Percentiles rank a stretch among this genome's conserved stretches.
These are phyloP conservation scores for Fusarium subtropicale DNA, from an alignment of 2,329 filamentous ascomycete genomes.

Conservation along the genomic window DNA sequence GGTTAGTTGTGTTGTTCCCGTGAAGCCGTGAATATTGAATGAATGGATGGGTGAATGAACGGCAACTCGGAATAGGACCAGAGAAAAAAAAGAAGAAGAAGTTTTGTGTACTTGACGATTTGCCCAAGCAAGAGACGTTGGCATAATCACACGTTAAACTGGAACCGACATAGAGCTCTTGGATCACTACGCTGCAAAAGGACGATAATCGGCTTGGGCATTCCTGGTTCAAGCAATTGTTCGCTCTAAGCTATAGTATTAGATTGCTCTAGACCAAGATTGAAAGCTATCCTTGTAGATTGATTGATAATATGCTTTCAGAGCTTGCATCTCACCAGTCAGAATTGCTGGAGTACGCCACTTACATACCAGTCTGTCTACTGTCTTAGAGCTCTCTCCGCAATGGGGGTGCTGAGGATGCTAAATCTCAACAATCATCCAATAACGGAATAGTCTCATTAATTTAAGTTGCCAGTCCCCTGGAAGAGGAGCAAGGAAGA, in stretches of 20 bases:
- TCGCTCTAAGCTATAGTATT: background rate
- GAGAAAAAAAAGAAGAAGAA: background rate
- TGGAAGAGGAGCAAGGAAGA: background rate
- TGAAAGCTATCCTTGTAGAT: background rate
- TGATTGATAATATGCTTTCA: background rate
- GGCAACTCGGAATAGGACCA: background rate
- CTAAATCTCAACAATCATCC: background rate
- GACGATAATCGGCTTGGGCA: background rate
- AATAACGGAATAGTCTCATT: rapidly evolving
- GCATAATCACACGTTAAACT: background rate
- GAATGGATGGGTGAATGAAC: background rate
- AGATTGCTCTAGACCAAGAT: background rate
- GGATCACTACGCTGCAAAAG: background rate
- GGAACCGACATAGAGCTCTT: background rate
- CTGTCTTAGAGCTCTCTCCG: background rate
- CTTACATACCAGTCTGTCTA: background rate
- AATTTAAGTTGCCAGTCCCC: background rate
- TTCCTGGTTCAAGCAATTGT: background rate
- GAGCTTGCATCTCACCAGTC: background rate
- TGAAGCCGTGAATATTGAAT: background rate
- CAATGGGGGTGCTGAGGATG: background rate
- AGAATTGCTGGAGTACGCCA: background rate
- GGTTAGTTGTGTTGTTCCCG: background rate
- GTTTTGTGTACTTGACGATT: background rate
- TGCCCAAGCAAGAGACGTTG: background rate